Conservation (phyloP, 768 basidiomycete species). For the Cystobasidiopsis lactophilus region DNA sequence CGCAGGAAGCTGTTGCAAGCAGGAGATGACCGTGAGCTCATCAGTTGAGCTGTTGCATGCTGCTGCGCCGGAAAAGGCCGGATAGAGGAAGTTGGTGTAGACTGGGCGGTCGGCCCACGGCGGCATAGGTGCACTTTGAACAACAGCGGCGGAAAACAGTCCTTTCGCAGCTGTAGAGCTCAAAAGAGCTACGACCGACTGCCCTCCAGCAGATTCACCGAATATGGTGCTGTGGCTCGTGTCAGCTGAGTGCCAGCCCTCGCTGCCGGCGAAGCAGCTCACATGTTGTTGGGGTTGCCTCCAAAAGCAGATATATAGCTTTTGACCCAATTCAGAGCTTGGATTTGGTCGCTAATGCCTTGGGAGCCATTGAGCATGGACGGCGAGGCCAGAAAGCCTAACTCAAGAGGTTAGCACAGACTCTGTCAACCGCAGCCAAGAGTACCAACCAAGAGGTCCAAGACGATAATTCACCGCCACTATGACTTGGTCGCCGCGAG, state of each 20-base stretch:
- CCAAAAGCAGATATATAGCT: slow-evolving; percentile 22
- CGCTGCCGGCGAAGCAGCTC: too few species aligned
- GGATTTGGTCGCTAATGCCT: slow-evolving; percentile 9
- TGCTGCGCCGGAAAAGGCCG: too few species aligned
- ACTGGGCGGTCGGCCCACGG: too few species aligned
- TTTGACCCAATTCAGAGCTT: slow-evolving; percentile 21
- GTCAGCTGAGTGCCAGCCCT: too few species aligned
- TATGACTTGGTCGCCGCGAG: slow-evolving; percentile 13
- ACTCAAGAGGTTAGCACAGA: slow-evolving; percentile 8
- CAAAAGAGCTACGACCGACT: slow-evolving; percentile 5
- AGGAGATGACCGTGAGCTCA: too few species aligned
- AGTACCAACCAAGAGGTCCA: too few species aligned
- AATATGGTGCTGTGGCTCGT: slow-evolving; percentile 37
- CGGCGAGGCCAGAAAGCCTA: not conserved
- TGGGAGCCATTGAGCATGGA: not conserved
- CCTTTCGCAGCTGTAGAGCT: slow-evolving; percentile 3
- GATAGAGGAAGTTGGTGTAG: too few species aligned
- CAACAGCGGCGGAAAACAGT: slow-evolving; percentile 1
- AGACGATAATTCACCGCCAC: slow-evolving; percentile 16
- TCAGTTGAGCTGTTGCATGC: too few species aligned
- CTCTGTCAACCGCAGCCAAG: too few species aligned
- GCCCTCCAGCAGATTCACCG: slow-evolving; percentile 37
- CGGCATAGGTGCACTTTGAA: too few species aligned
- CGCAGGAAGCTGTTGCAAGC: too few species aligned
- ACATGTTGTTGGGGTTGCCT: slow-evolving; percentile 19